These are phyloP conservation scores for Exutisphaerella laricina DNA, from an alignment of 2,329 filamentous ascomycete genomes.

Conservation along the genomic window DNA sequence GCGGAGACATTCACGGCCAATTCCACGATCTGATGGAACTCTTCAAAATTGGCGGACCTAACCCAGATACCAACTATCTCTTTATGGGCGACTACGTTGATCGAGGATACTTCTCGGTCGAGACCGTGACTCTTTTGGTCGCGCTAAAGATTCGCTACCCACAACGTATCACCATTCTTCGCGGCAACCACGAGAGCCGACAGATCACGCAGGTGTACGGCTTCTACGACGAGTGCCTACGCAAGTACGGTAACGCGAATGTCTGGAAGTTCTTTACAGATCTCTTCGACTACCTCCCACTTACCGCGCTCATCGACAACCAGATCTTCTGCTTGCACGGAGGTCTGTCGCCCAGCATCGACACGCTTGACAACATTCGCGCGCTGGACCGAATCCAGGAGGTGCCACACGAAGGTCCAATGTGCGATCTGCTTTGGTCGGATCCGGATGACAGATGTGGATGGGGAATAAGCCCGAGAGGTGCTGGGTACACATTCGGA, in stretches of 20 bases:
- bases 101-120: slow-evolving; percentile 96
- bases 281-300: slow-evolving; percentile 95
- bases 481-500: slow-evolving; percentile 63
- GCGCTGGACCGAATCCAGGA: slow-evolving; percentile 95
- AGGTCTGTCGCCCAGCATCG: slow-evolving; percentile 90
- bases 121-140: slow-evolving; percentile 94
- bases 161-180: slow-evolving; percentile 94
- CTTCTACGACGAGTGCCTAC: slow-evolving; percentile 98
- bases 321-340: slow-evolving; percentile 99
- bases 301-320: slow-evolving; percentile 96
- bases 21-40: slow-evolving; percentile 99
- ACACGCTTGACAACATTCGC: slow-evolving; percentile 91
- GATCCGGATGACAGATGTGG: slow-evolving; percentile 89
- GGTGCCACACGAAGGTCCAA: slow-evolving; percentile 94
- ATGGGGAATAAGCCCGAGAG: slow-evolving; percentile 61
- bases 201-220: slow-evolving; percentile 99
- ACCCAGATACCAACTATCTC: slow-evolving; percentile 97
- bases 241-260: slow-evolving; percentile 98
- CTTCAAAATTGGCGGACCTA: slow-evolving; percentile 97
- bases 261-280: slow-evolving; percentile 99
- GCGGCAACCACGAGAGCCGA: slow-evolving; percentile 97
- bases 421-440: slow-evolving; percentile 97
- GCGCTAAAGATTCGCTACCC: slow-evolving; percentile 97
- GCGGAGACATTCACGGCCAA: slow-evolving; percentile 98
- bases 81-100: slow-evolving; percentile 99